Evolutionary conservation across 352 stramenopile genomes (phyloP), one percentile per base, ranked within the genome.

Genomic region (Pythium biforme): DNA sequence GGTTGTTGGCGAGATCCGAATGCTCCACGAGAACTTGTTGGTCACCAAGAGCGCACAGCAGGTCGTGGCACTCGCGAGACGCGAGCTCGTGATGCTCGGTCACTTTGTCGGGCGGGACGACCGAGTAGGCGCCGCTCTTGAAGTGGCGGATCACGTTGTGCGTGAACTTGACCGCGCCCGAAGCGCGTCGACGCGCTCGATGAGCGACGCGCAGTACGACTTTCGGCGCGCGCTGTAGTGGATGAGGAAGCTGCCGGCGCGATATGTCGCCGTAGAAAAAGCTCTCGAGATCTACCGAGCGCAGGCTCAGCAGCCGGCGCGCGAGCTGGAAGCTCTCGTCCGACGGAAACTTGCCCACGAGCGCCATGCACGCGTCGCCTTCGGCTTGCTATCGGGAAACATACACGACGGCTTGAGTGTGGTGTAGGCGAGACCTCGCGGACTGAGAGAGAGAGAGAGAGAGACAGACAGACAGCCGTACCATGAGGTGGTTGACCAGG

Each of bases 241-340:
- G 47, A 92, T 92, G 12, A 92, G 69, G 58, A 92, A 92, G 52
- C 73, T 83, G 15, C 83, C 83, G 1, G 59, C 33, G 3, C 1
- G 81, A 74, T 22, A 92, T 89, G 26, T 88, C 79, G 10, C 83
- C 83, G 45, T 92, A 81, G 71, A 85, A 92, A 67, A 92, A 92
- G 26, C 77, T 88, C 62, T 85, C 79, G 50, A 92, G 68, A 1
- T 81, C 83, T 62, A 85, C 73, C 1, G 71, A 64, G 3, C 81
- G 83, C 43, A 92, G 64, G 12, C 74, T 74, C 15, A 83, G 50
- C 23, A 92, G 74, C 7, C 77, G 72, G 9, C 81, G 64, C 12
- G 83, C 81, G 41, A 89, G 67, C 53, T 92, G 81, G 59, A 89
- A 92, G 23, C 78, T 80, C 33, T 92, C 79, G 39, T 92, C 81